Percentiles rank a stretch among this genome's conserved stretches.
phyloP scores from a whole-genome alignment of 2,329 filamentous ascomycete genomes.

The Colletotrichum eleusines region DNA sequence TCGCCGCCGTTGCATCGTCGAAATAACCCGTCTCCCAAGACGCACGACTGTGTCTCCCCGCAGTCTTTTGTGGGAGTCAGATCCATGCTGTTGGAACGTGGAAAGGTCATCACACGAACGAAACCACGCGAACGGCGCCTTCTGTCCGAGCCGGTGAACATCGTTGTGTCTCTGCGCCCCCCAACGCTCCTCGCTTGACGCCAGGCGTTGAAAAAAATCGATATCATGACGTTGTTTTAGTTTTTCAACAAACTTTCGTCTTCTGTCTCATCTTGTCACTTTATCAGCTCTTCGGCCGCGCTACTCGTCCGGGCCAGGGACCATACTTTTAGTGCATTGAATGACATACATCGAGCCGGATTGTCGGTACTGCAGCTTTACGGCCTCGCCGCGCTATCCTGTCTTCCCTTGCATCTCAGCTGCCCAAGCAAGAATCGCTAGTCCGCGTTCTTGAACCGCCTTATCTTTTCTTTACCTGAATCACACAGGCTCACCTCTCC shows the following conservation, averaged over 20 bases:
- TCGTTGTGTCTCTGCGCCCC: conserved; percentile 6
- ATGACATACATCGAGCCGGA: neutral
- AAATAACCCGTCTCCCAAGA: no score
- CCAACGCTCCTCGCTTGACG: conserved; percentile 19
- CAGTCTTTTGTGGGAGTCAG: no score
- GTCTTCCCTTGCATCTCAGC: conserved; percentile 12
- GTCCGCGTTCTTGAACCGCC: neutral
- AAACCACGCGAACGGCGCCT: conserved; percentile 7
- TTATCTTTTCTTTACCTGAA: neutral
- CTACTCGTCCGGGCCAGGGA: no score
- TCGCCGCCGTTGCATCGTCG: no score
- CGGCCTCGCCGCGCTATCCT: neutral
- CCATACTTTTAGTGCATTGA: no score
- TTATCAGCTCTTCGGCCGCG: no score
- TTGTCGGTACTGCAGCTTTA: neutral
- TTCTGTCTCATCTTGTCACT: no score
- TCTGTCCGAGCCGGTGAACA: neutral
- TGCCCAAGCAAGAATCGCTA: neutral
- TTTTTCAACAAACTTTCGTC: no score
- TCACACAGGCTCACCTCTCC: neutral
- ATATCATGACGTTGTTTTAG: no score
- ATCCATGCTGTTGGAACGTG: conserved; percentile 9
- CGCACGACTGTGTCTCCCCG: no score
- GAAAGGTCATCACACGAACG: neutral
- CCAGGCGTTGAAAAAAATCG: neutral